phyloP scores from a whole-genome alignment of 768 basidiomycete genomes.

The Psilocybe azurescens region DNA sequence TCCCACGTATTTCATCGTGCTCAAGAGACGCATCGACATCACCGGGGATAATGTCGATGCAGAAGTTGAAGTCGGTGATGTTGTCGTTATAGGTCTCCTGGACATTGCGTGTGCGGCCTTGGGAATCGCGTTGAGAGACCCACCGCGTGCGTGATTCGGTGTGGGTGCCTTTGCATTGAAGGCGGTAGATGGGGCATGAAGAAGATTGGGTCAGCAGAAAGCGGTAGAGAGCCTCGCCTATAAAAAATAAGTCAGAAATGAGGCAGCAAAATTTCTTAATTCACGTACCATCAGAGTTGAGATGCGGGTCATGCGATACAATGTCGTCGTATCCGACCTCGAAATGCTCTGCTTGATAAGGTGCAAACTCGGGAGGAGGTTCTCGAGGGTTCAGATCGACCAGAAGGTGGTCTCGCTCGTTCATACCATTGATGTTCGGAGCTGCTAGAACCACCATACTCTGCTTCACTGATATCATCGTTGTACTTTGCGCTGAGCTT shows the following conservation, averaged over 20 bases:
- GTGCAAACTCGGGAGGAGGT: slow-evolving; percentile 63
- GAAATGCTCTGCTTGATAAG: slow-evolving; percentile 68
- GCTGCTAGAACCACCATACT: neutral
- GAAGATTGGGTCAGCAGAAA: slow-evolving; percentile 67
- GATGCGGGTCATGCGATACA: slow-evolving; percentile 72
- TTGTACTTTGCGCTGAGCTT: neutral
- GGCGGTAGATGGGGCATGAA: slow-evolving; percentile 48
- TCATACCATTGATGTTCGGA: neutral
- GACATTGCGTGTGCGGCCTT: slow-evolving; percentile 34
- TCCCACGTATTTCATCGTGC: neutral
- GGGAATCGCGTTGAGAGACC: slow-evolving; percentile 41
- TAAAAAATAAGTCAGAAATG: neutral
- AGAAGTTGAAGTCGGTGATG: slow-evolving; percentile 74
- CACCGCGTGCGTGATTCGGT: slow-evolving; percentile 54
- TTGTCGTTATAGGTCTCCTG: slow-evolving; percentile 60
- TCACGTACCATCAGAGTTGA: slow-evolving; percentile 62
- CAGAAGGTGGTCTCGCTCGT: slow-evolving; percentile 16
- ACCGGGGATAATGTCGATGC: slow-evolving; percentile 50
- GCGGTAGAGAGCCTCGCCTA: slow-evolving; percentile 68
- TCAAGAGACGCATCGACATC: slow-evolving; percentile 3
- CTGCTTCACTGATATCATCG: neutral
- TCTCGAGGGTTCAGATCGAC: slow-evolving; percentile 12
- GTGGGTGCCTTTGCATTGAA: slow-evolving; percentile 63
- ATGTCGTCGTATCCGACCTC: slow-evolving; percentile 52
- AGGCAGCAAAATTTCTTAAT: slow-evolving; percentile 39